Conservation (phyloP, 164 flowering plant species). For the Hamamelis virginiana region DNA sequence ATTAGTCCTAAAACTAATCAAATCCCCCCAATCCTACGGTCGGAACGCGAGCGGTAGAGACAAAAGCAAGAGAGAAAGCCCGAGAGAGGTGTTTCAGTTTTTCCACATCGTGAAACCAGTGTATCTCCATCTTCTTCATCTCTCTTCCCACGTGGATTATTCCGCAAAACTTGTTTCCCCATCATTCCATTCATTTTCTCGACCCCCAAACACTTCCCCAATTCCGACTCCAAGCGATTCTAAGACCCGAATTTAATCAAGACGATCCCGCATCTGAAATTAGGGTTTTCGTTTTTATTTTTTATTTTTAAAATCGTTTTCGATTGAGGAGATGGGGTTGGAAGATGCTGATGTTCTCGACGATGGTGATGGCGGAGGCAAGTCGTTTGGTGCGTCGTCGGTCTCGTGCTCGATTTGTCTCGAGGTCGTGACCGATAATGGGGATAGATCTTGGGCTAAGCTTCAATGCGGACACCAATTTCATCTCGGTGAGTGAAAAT, state of each 20-base stretch:
- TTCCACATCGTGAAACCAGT: not conserved
- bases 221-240: too few species aligned
- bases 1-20: not conserved
- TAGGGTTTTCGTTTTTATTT: constrained; percentile 10
- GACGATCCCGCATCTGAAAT: not conserved
- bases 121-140: too few species aligned
- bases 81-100: not conserved
- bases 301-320: too few species aligned
- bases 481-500: constrained; percentile 66
- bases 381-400: constrained; percentile 16
- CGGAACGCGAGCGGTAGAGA: not conserved
- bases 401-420: constrained; percentile 85
- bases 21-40: constrained; percentile 19
- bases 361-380: constrained; percentile 24
- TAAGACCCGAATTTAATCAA: not conserved
- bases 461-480: constrained; percentile 90
- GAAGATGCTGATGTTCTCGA: constrained; percentile 24
- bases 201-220: not conserved
- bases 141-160: not conserved
- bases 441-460: constrained; percentile 83
- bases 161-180: not conserved
- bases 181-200: not conserved
- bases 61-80: too few species aligned
- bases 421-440: constrained; percentile 60
- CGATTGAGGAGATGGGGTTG: constrained; percentile 36